Percentiles rank a stretch among this genome's conserved stretches.
Evolutionary conservation across 352 stramenopile species (phyloP).

Genomic region (Globisporangium rhizosaccharum): DNA sequence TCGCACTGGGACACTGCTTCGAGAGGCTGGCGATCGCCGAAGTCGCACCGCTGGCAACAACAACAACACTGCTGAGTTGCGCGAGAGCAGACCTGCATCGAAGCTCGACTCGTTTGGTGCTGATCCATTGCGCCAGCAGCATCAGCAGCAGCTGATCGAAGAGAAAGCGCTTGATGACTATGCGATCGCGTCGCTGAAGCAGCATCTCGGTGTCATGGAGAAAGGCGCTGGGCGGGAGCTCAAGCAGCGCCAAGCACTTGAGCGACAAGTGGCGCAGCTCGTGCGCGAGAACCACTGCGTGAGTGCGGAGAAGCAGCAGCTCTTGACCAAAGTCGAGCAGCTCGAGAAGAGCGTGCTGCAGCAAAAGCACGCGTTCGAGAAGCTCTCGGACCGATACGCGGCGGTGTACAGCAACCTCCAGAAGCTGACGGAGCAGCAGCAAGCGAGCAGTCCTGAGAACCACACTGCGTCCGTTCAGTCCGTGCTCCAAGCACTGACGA

Average conservation of each 20-base stretch:
- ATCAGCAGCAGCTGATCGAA: constrained; percentile 22
- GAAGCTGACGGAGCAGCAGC: constrained; percentile 41
- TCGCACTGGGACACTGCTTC: constrained; percentile 26
- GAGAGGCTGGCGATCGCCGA: constrained; percentile 2
- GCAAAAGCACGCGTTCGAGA: constrained; percentile 61
- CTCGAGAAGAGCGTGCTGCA: constrained; percentile 36
- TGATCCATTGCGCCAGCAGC: constrained; percentile 7
- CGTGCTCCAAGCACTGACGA: constrained; percentile 48
- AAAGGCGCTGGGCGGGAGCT: constrained; percentile 21
- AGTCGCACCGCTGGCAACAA: not conserved
- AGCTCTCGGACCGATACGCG: constrained; percentile 54
- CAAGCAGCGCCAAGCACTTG: constrained; percentile 25
- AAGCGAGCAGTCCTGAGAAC: constrained; percentile 12
- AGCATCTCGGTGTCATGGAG: constrained; percentile 40
- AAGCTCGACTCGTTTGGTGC: not conserved
- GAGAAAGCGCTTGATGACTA: constrained; percentile 28
- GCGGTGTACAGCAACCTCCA: constrained; percentile 49
- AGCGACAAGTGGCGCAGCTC: constrained; percentile 34
- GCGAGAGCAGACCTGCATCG: not conserved
- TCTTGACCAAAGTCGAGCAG: constrained; percentile 35
- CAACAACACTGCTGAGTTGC: constrained; percentile 13
- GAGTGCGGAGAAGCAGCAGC: constrained; percentile 26
- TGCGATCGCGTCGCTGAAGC: constrained; percentile 38
- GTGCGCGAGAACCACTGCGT: constrained; percentile 36
- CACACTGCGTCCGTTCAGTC: constrained; percentile 24